These are phyloP conservation scores for Crithidia mellificae DNA, from an alignment of 208 protist genomes.

Conservation along the genomic window DNA sequence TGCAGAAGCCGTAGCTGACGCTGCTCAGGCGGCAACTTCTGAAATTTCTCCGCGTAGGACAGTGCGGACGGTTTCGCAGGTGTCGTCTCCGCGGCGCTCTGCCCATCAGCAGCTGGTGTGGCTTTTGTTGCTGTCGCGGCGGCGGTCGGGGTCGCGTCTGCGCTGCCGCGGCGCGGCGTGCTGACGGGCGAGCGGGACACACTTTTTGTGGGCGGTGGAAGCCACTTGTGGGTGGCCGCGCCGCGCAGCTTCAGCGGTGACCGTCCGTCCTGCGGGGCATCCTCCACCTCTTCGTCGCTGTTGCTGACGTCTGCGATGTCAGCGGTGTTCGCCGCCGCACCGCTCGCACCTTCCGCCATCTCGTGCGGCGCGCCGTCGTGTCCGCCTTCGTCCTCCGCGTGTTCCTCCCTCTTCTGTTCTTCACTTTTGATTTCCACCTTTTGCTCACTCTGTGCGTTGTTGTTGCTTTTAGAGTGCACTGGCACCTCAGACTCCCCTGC, in stretches of 20 bases:
- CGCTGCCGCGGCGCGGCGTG: not conserved
- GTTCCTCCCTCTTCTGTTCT: not conserved
- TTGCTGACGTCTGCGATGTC: not conserved
- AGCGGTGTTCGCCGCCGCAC: not conserved
- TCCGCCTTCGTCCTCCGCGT: not conserved
- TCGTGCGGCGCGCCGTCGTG: too few species aligned
- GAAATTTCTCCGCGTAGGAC: slow-evolving; percentile 25
- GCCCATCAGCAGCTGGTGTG: not conserved
- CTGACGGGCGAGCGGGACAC: slow-evolving; percentile 30
- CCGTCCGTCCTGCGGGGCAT: not conserved
- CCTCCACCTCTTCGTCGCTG: too few species aligned
- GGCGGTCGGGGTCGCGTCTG: not conserved
- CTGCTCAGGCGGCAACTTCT: slow-evolving; percentile 24
- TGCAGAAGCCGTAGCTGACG: slow-evolving; percentile 29
- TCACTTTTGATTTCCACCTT: too few species aligned
- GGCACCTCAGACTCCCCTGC: too few species aligned
- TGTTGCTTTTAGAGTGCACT: too few species aligned
- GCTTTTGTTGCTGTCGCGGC: slow-evolving; percentile 5
- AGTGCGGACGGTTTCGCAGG: not conserved
- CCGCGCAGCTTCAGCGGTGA: not conserved
- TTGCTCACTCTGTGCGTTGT: too few species aligned
- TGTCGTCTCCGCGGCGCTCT: not conserved
- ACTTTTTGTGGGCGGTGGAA: slow-evolving; percentile 28
- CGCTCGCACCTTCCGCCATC: not conserved
- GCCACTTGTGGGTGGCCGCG: slow-evolving; percentile 14